Base-by-base conservation (phyloP, 306 rosid genomes). In the Amphicarpaea edgeworthii region DNA sequence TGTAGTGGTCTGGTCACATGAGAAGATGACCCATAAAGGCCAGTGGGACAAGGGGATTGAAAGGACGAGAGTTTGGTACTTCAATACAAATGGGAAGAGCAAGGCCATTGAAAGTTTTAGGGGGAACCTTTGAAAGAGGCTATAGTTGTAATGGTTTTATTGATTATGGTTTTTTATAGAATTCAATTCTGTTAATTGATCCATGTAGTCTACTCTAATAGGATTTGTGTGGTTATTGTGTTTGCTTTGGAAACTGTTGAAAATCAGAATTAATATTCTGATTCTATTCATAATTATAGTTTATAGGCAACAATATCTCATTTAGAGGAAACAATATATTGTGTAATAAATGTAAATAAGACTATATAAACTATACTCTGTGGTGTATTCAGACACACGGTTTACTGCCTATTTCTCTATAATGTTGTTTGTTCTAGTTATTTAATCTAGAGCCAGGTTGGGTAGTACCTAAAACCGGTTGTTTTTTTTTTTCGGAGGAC, bases 161-260 rank as follows among this genome's bases (percentile, higher is more conserved):
- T 46, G 20, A 17, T 16, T 45, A 20, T 63, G 10, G 53, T 49
- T 32, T 62, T 75, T 20, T 24, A 47, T 34, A 2, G 38, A 61
- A 23, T 17, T 26, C 53, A 62, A 20, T 15, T 16, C 16, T 11
- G 14, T 37, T 8, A 62, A 15, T 32, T 15, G 62, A 47, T 45
- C 19, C n/a, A 15, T 75, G 14, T 47, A 12, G 62, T 50, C 7
- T 7, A 45, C 47, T 40, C 9, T 61, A 59, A 10, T 8, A 3
- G 50, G 49, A 51, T 51, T 54, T 54, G 61, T 3, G 7, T 68
- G 42, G 45, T 68, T 8, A 16, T 50, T 20, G 38, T 37, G 26
- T 16, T 76, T 8, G 12, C 38, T 50, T 65, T 51, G 14, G 65
- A 64, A 76, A n/a, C n/a, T n/a, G n/a, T n/a, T n/a, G n/a, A n/a